Conservation (phyloP, 208 protist genomes). For the Trypanosoma caninum region DNA sequence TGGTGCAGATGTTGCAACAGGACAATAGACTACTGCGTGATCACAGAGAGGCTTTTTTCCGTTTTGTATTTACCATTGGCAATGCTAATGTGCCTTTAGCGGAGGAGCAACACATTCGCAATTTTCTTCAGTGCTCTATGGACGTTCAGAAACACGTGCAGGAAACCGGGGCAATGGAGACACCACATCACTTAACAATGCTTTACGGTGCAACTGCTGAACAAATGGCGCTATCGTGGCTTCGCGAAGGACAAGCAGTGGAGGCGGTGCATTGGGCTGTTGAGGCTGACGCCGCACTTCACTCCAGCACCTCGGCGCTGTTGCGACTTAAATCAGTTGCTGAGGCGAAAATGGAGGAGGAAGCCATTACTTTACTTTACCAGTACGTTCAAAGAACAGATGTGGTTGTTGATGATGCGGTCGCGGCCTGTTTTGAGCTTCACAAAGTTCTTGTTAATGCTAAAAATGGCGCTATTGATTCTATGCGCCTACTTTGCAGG, state of each 20-base stretch:
- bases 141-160: slow-evolving; percentile 23
- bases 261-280: slow-evolving; percentile 18
- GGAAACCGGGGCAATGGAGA: neutral
- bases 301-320: slow-evolving; percentile 20
- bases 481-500: slow-evolving; percentile 16
- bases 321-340: slow-evolving; percentile 20
- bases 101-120: slow-evolving; percentile 20
- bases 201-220: slow-evolving; percentile 20
- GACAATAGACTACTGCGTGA: slow-evolving; percentile 15
- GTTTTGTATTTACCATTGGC: slow-evolving; percentile 24
- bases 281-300: slow-evolving; percentile 15
- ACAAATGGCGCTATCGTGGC: slow-evolving; percentile 27
- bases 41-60: slow-evolving; percentile 52
- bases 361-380: slow-evolving; percentile 14
- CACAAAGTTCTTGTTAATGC: slow-evolving; percentile 19
- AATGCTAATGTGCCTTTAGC: slow-evolving; percentile 1
- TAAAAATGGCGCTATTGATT: slow-evolving; percentile 15
- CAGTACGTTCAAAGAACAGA: slow-evolving; percentile 26
- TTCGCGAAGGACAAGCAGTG: slow-evolving; percentile 21
- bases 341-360: slow-evolving; percentile 8
- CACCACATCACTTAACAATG: slow-evolving; percentile 15
- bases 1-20: slow-evolving; percentile 27
- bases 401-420: slow-evolving; percentile 21
- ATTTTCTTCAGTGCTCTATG: slow-evolving; percentile 19
- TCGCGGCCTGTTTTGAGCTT: slow-evolving; percentile 28